These are phyloP conservation scores for Luvunga scandens DNA, from an alignment of 345 rosid genomes.

Conservation along the genomic window DNA sequence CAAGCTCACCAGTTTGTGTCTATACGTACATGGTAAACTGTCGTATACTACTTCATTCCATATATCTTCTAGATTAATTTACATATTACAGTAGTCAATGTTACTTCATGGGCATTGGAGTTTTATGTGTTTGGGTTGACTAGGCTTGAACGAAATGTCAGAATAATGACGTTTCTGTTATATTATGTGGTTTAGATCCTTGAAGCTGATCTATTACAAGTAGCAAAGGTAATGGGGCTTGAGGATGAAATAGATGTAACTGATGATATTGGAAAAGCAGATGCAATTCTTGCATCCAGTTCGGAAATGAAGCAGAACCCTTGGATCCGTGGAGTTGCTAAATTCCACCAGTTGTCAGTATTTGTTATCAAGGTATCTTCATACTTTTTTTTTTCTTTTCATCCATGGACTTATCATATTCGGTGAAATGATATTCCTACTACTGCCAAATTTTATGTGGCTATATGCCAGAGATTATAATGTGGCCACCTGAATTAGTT, in stretches of 20 bases:
- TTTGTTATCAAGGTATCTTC: conserved; percentile 74
- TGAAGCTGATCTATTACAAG: conserved; percentile 84
- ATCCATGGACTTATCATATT: not conserved
- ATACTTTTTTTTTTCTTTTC: not conserved
- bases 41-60: not conserved
- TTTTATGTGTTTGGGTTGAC: not conserved
- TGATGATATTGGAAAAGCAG: conserved; percentile 81
- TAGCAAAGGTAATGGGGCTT: conserved; percentile 88
- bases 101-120: not conserved
- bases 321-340: conserved; percentile 82
- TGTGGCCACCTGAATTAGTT: not conserved
- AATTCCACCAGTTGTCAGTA: conserved; percentile 68
- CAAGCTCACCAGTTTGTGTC: conserved; percentile 54
- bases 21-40: conserved; percentile 68
- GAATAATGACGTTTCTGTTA: conserved; percentile 16
- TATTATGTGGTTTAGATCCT: conserved; percentile 46
- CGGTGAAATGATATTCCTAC: not conserved
- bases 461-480: not conserved
- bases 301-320: conserved; percentile 76
- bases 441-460: not conserved
- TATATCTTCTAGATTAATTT: not conserved
- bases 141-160: not conserved
- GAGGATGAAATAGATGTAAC: conserved; percentile 68
- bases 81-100: not conserved
- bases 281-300: conserved; percentile 78